Evolutionary conservation across 805 yeast genomes (phyloP), one percentile per base, ranked within the genome.

Genomic region (Metschnikowia henanensis): DNA sequence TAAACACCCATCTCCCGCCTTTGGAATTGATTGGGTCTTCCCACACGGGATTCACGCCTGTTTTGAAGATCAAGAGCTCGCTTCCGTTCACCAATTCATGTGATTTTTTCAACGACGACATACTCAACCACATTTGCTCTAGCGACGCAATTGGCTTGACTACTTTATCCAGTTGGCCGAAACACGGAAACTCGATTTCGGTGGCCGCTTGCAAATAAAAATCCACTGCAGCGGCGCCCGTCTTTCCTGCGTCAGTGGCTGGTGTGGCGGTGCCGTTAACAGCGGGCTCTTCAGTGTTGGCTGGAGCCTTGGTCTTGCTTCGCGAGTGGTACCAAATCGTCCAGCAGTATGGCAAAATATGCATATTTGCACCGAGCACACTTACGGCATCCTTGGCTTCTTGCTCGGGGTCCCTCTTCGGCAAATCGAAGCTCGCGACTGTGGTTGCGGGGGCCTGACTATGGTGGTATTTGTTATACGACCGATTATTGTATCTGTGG

Each of bases 1-100:
- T 66, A 51, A 80, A 75, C 16, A 77, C 72, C 84, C 84, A 81
- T 52, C 84, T 65, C 2, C 87, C 87, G 29, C 87, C 87, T 39
- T 69, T 65, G 47, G 73, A 62, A 56, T 81, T 81, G 38, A 72
- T 65, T 7, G 83, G 81, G 56, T 82, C 86, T 56, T 81, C 86
- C 86, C 87, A 81, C 37, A 79, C 76, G 9, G 87, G 87, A 50
- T 76, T 75, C 29, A 80, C 71, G 2, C 83, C 84, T 25, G 73
- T 64, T 51, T 80, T 79, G 64, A 82, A 82, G 8, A 82, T 60
- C 46, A 79, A 76, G 42, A 76, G 67, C 56, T 81, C 84, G 20
- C 80, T 68, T 17, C 80, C 80, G 36, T 61, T 59, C 16, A 66
- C 61, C 45, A 76, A 60, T 30, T 68, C 70, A 38, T 58, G 58